phyloP scores from a whole-genome alignment of 1,284 basidiomycete species.

The Ceratobasidium sp. region DNA sequence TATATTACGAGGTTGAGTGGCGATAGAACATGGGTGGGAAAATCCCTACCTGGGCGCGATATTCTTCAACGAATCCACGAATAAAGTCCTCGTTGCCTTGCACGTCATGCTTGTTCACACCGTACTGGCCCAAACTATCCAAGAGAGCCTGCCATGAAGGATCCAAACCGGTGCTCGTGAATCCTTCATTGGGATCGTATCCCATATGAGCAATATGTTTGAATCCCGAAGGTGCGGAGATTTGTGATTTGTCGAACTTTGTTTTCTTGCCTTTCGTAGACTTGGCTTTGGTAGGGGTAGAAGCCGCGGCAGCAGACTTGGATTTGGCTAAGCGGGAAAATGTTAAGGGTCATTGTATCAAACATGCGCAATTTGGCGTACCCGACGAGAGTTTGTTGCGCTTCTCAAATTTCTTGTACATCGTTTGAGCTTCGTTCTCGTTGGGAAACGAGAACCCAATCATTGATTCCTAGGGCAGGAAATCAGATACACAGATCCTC shows the following conservation, averaged over 20 bases:
- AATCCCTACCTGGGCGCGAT: slow-evolving; percentile 56
- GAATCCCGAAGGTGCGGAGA: slow-evolving; percentile 85
- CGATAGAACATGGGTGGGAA: slow-evolving; percentile 51
- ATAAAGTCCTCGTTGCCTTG: slow-evolving; percentile 89
- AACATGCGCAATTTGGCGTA: slow-evolving; percentile 53
- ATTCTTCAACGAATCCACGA: slow-evolving; percentile 76
- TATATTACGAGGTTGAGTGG: slow-evolving; percentile 39
- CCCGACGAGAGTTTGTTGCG: slow-evolving; percentile 72
- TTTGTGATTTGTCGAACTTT: slow-evolving; percentile 90
- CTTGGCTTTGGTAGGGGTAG: slow-evolving; percentile 69
- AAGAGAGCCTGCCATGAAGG: slow-evolving; percentile 89
- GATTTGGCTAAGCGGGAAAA: slow-evolving; percentile 54
- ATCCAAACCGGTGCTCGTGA: slow-evolving; percentile 89
- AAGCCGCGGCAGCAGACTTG: slow-evolving; percentile 56
- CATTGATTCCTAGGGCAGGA: slow-evolving; percentile 74
- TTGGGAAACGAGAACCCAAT: slow-evolving; percentile 92
- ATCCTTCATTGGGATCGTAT: slow-evolving; percentile 87
- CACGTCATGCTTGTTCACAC: slow-evolving; percentile 72
- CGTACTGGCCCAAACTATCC: slow-evolving; percentile 73
- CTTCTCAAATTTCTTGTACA: slow-evolving; percentile 87
- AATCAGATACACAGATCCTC: background rate
- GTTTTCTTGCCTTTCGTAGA: slow-evolving; percentile 68
- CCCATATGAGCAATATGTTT: slow-evolving; percentile 96
- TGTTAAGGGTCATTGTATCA: slow-evolving; percentile 22
- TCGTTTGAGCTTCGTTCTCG: slow-evolving; percentile 86